phyloP scores from a whole-genome alignment of 208 protist genomes.

The Leishmania tarentolae region DNA sequence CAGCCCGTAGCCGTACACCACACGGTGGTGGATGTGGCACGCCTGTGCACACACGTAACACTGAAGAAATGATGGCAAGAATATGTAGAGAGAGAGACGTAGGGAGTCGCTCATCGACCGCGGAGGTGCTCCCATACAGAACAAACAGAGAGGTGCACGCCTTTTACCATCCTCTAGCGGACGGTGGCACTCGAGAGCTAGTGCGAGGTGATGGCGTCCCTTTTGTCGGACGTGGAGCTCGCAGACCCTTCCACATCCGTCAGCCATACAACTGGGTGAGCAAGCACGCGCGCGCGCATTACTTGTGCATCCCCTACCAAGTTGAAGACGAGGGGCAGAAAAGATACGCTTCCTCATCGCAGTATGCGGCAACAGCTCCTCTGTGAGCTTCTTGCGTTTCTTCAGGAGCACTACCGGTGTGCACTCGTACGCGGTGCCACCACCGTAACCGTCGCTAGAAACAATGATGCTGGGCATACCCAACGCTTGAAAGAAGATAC shows the following conservation, averaged over 20 bases:
- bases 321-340: neutral
- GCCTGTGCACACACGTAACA: neutral
- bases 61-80: neutral
- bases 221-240: neutral
- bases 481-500: conserved; percentile 45
- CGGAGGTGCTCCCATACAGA: neutral
- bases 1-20: neutral
- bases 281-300: neutral
- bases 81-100: neutral
- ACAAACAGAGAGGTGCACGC: neutral
- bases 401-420: conserved; percentile 35
- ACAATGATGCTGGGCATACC: conserved; percentile 51
- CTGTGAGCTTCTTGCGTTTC: conserved; percentile 23
- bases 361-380: conserved; percentile 13
- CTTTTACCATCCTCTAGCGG: neutral
- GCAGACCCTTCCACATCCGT: neutral
- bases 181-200: neutral
- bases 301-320: neutral
- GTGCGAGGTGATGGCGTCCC: neutral
- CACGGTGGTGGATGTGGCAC: neutral
- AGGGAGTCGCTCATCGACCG: neutral
- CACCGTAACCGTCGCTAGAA: conserved; percentile 40
- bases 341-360: conserved; percentile 6
- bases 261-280: neutral
- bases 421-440: conserved; percentile 51